Percentiles rank a stretch among this genome's conserved stretches.
Conservation (phyloP, 2,329 filamentous ascomycete genomes). For the Colletotrichum tropicale region DNA sequence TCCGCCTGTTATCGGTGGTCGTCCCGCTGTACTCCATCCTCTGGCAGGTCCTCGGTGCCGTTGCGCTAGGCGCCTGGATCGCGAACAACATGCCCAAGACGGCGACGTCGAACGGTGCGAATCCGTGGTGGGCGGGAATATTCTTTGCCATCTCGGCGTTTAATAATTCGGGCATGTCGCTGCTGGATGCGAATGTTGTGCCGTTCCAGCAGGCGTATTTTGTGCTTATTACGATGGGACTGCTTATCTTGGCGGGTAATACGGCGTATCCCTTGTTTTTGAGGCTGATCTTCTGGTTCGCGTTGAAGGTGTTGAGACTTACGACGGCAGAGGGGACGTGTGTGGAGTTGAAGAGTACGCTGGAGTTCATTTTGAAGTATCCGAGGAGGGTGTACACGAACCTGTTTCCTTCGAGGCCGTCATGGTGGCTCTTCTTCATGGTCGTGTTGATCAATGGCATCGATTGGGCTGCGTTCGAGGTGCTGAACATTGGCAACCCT, state of each 20-base stretch:
- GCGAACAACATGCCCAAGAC: conserved; percentile 52
- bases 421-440: conserved; percentile 70
- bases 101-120: conserved; percentile 59
- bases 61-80: conserved; percentile 68
- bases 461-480: conserved; percentile 70
- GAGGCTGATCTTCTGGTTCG: conserved; percentile 61
- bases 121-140: conserved; percentile 71
- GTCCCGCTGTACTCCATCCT: conserved; percentile 65
- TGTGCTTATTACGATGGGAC: conserved; percentile 56
- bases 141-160: conserved; percentile 73
- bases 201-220: conserved; percentile 60
- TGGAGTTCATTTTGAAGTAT: conserved; percentile 59
- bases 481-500: conserved; percentile 68
- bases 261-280: conserved; percentile 70
- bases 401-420: conserved; percentile 66
- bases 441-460: conserved; percentile 64
- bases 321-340: conserved; percentile 41
- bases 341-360: conserved; percentile 49
- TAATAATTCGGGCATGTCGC: conserved; percentile 74
- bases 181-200: conserved; percentile 70
- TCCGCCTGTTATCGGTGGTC: conserved; percentile 61
- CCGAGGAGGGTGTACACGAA: conserved; percentile 66
- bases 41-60: conserved; percentile 63
- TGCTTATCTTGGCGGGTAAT: conserved; percentile 68
- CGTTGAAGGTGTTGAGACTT: conserved; percentile 44